phyloP scores from a whole-genome alignment of 208 protist genomes.

The Naegleria gruberi region DNA sequence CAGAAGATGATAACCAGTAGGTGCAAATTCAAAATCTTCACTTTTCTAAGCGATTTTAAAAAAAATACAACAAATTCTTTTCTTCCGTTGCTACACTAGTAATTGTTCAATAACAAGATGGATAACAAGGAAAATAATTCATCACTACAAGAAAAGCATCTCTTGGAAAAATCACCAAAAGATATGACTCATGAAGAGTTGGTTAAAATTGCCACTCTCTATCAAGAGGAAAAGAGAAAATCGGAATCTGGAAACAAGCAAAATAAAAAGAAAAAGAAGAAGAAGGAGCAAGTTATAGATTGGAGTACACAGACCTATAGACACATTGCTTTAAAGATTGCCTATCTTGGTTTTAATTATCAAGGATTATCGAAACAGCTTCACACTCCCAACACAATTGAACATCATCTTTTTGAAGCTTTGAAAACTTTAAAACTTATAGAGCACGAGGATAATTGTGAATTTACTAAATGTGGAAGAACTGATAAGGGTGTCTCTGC shows the following conservation, averaged over 20 bases:
- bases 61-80: too few relatives aligned
- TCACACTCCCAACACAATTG: not conserved
- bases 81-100: too few relatives aligned
- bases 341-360: constrained; percentile 62
- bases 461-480: constrained; percentile 59
- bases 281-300: constrained; percentile 29
- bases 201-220: not conserved
- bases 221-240: not conserved
- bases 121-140: too few relatives aligned
- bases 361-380: constrained; percentile 53
- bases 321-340: constrained; percentile 54
- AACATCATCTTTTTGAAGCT: constrained; percentile 25
- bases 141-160: too few relatives aligned
- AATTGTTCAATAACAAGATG: too few relatives aligned
- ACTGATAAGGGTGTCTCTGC: constrained; percentile 79
- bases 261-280: constrained; percentile 33
- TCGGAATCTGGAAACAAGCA: not conserved
- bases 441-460: constrained; percentile 8
- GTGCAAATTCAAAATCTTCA: too few relatives aligned
- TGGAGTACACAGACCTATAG: constrained; percentile 26
- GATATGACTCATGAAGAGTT: not conserved
- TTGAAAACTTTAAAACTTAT: constrained; percentile 17
- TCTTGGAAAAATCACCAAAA: not conserved
- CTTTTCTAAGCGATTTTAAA: too few relatives aligned
- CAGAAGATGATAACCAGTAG: too few relatives aligned